These are phyloP conservation scores for Fusarium sp. DNA, from an alignment of 2,329 filamentous ascomycete genomes.

Conservation along the genomic window DNA sequence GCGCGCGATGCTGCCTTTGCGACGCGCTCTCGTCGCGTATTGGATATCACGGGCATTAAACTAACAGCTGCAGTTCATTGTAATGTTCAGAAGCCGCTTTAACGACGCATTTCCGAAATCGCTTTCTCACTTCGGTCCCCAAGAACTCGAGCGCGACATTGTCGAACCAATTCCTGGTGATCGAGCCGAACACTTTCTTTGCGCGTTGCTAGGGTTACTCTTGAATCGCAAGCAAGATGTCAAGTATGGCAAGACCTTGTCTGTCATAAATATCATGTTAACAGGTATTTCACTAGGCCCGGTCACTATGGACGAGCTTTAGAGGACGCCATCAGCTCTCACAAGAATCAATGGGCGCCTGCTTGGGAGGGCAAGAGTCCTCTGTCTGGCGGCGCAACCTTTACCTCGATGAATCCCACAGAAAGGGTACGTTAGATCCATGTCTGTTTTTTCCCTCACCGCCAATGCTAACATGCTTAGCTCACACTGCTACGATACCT, in stretches of 20 bases:
- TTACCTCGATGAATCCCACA: constrained; percentile 82
- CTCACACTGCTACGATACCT: constrained; percentile 85
- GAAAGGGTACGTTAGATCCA: constrained; percentile 72
- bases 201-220: constrained; percentile 86
- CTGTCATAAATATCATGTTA: constrained; percentile 15
- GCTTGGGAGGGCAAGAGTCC: constrained; percentile 88
- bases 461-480: constrained; percentile 58
- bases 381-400: constrained; percentile 80
- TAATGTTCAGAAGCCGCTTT: constrained; percentile 97
- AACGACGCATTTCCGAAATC: constrained; percentile 89
- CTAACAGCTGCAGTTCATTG: constrained; percentile 79
- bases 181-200: constrained; percentile 87
- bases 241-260: constrained; percentile 74
- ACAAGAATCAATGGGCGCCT: constrained; percentile 88
- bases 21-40: constrained; percentile 67
- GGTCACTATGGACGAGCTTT: constrained; percentile 93
- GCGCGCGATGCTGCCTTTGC: constrained; percentile 53
- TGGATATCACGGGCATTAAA: constrained; percentile 46
- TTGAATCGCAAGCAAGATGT: constrained; percentile 98
- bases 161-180: constrained; percentile 82
- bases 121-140: constrained; percentile 88
- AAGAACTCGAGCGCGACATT: constrained; percentile 91
- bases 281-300: constrained; percentile 65
- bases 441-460: background rate
- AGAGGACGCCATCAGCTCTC: constrained; percentile 88